Base-by-base conservation (phyloP, 495 filamentous ascomycete genomes). In the Penicillium chermesinum region DNA sequence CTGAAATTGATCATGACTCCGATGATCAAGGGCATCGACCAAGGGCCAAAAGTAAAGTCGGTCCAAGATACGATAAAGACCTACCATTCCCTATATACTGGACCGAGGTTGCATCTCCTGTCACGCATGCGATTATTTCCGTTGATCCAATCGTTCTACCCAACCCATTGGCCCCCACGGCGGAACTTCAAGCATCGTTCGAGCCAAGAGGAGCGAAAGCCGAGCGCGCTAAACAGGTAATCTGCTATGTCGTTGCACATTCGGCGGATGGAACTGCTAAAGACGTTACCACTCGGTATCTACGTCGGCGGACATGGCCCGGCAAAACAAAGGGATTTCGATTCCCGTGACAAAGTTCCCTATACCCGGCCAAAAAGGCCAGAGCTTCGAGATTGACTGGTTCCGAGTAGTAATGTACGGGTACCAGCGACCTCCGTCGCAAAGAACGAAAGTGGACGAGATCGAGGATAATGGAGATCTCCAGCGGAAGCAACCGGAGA, bases 201-300 rank as follows among this genome's bases (percentile, higher is more conserved):
- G 89, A 96, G 54, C 86, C 89, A 10, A 84, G 89, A 20, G 89
- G 91, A 1, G 75, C 73, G 37, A 87, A 84, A 58, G 87, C 90
- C 0, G 86, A 91, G 19, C 85, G 84, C 50, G 81, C 86, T 3
- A 95, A 90, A 57, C 91, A 96, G 64, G 81, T 94, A 12, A 89
- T 96, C 46, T 83, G 87, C 43, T 99, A 99, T 51, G 79, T 94
- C n/a, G 73, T 99, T 9, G 90, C 84, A 0, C 89, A 87, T 68
- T 89, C 88, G 2, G 56, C 81, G 8, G 89, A 97, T 59, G 87
- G 86, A 10, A 89, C 89, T 0, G 94, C 89, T 8, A 97, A 96
- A 67, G 93, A 97, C 58, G 87, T 99, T 32, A 97, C 93, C 0
- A 85, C 89, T 3, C 81, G 91, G 12, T 97, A 99, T 65, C 81